These are phyloP conservation scores for Pythium phragmiticola DNA, from an alignment of 352 stramenopile genomes.

Conservation along the genomic window DNA sequence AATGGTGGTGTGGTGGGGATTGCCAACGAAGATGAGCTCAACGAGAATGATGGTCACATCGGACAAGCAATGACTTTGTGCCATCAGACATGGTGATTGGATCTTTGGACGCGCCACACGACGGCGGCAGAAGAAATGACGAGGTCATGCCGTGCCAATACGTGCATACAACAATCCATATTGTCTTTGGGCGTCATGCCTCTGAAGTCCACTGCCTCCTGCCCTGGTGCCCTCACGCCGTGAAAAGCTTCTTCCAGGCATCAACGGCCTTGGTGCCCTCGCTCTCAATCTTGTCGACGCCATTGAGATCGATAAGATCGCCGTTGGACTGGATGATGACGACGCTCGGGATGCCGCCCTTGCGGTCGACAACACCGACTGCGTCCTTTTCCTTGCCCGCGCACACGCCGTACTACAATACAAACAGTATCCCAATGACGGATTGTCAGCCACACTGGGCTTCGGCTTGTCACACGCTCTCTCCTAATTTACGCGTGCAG, in stretches of 20 bases:
- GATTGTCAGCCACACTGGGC: background rate
- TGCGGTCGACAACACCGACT: constrained; percentile 58
- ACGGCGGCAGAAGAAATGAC: too few species aligned
- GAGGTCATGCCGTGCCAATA: too few species aligned
- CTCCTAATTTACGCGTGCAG: background rate
- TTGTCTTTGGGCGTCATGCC: too few species aligned
- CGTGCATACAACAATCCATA: too few species aligned
- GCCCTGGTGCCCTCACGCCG: constrained; percentile 8
- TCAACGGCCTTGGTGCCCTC: constrained; percentile 44
- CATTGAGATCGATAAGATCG: constrained; percentile 67
- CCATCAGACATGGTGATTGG: background rate
- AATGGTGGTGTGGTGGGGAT: background rate
- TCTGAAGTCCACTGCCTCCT: too few species aligned
- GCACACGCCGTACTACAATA: constrained; percentile 57
- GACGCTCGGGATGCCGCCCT: constrained; percentile 72
- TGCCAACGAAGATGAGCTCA: background rate
- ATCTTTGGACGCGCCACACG: background rate
- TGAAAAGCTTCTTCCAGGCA: constrained; percentile 38
- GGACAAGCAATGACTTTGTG: background rate
- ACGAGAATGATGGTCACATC: constrained; percentile 13
- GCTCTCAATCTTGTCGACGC: constrained; percentile 56
- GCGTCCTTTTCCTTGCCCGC: constrained; percentile 57
- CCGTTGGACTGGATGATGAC: constrained; percentile 63
- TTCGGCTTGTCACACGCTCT: background rate
- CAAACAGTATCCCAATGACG: background rate